Conservation (phyloP, 108 stramenopile species). For the Skeletonema potamos region DNA sequence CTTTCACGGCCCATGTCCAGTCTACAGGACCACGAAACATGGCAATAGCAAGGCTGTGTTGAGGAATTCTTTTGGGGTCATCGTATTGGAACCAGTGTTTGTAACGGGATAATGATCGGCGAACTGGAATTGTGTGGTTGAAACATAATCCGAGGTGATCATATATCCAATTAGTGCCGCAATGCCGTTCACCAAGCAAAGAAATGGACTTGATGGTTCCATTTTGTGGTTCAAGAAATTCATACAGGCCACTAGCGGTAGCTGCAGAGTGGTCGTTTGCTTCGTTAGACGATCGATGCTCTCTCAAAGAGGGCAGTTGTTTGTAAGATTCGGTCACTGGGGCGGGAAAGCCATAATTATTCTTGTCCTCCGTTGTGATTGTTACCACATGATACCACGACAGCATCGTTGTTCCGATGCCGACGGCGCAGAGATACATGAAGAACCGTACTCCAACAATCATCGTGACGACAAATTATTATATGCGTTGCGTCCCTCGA, state of each 20-base stretch:
- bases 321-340: not conserved
- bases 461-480: not conserved
- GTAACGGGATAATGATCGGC: constrained; percentile 70
- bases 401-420: constrained; percentile 24
- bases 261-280: not conserved
- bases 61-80: constrained; percentile 41
- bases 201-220: constrained; percentile 59
- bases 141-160: constrained; percentile 63
- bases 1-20: constrained; percentile 73
- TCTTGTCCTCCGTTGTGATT: not conserved
- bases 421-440: constrained; percentile 16
- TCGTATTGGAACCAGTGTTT: constrained; percentile 84
- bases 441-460: not conserved
- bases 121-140: constrained; percentile 54
- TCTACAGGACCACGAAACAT: constrained; percentile 84
- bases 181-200: constrained; percentile 82
- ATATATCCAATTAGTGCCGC: constrained; percentile 85
- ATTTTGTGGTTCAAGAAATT: constrained; percentile 23
- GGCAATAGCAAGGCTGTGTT: constrained; percentile 77
- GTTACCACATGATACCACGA: constrained; percentile 13
- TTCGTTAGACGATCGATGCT: not conserved
- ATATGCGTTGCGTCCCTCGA: not conserved
- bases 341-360: not conserved
- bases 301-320: not conserved
- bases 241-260: constrained; percentile 3